Conservation (phyloP, 2,329 filamentous ascomycete species). For the Apiospora malaysiana region DNA sequence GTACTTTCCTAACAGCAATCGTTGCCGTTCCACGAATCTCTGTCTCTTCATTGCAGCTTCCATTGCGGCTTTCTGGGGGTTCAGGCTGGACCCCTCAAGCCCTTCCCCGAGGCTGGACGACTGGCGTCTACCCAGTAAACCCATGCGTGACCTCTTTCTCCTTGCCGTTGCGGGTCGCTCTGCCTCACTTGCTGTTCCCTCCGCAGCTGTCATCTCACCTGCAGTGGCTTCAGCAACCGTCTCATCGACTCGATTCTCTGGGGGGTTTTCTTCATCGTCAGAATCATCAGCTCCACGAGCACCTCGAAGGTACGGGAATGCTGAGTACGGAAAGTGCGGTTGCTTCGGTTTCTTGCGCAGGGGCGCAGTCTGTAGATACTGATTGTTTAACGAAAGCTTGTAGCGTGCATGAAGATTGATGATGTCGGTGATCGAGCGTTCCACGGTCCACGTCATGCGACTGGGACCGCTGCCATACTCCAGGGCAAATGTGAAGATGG, state of each 20-base stretch:
- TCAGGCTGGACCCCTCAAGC: constrained; percentile 48
- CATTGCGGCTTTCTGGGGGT: constrained; percentile 57
- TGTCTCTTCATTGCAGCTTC: constrained; percentile 61
- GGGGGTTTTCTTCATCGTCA: constrained; percentile 64
- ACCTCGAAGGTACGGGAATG: constrained; percentile 87
- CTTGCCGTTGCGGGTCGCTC: constrained; percentile 56
- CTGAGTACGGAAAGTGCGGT: constrained; percentile 86
- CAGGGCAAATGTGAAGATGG: constrained; percentile 87
- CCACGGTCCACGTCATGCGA: constrained; percentile 95
- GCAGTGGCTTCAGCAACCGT: constrained; percentile 48
- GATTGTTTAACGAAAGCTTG: constrained; percentile 82
- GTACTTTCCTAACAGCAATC: constrained; percentile 86
- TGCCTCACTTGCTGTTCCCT: constrained; percentile 72
- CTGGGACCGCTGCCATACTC: constrained; percentile 97
- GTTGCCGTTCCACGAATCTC: constrained; percentile 80
- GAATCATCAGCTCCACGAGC: constrained; percentile 77
- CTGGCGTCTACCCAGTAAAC: constrained; percentile 56
- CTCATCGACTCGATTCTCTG: constrained; percentile 45
- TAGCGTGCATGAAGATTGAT: constrained; percentile 93
- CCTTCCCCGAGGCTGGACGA: constrained; percentile 57
- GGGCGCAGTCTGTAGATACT: constrained; percentile 70
- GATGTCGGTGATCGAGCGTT: constrained; percentile 86
- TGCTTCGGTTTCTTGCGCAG: constrained; percentile 75
- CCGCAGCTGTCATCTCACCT: constrained; percentile 55
- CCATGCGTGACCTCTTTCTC: constrained; percentile 58